Percentiles rank a stretch among this genome's conserved stretches.
phyloP scores from a whole-genome alignment of 176 grass and related monocot species.

The Oryza glumipatula region DNA sequence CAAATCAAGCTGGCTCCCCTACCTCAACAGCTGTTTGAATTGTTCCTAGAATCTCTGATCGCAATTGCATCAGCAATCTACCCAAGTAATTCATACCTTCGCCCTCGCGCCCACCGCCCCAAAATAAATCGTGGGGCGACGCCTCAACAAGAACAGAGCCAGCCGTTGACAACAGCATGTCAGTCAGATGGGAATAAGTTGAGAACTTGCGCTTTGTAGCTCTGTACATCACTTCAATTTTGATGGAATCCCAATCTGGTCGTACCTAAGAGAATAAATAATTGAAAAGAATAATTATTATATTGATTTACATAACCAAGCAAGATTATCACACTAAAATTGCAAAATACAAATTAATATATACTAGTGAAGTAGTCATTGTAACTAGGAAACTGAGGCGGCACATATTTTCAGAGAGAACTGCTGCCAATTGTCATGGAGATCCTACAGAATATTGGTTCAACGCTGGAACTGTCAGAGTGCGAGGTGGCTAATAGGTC shows the following conservation, averaged over 20 bases:
- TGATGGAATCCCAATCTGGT: slow-evolving; percentile 71
- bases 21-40: not conserved
- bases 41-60: slow-evolving; percentile 60
- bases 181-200: slow-evolving; percentile 60
- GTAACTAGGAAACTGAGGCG: not conserved
- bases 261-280: slow-evolving; percentile 55
- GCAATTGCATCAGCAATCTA: slow-evolving; percentile 80
- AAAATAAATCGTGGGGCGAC: slow-evolving; percentile 95
- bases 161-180: slow-evolving; percentile 78
- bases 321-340: not conserved
- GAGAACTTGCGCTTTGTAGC: slow-evolving; percentile 84
- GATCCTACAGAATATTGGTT: not conserved
- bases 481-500: not conserved
- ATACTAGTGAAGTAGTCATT: not conserved
- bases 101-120: slow-evolving; percentile 79
- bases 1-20: slow-evolving; percentile 15
- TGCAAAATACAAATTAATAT: not conserved
- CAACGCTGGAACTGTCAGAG: not conserved
- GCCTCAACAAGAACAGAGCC: slow-evolving; percentile 93
- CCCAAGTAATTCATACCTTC: slow-evolving; percentile 97
- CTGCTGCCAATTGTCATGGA: not conserved
- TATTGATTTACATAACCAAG: not conserved
- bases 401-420: not conserved
- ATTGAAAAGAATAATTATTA: not conserved
- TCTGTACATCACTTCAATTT: slow-evolving; percentile 79